Conservation (phyloP, 345 rosid genomes). For the Populus simonii region DNA sequence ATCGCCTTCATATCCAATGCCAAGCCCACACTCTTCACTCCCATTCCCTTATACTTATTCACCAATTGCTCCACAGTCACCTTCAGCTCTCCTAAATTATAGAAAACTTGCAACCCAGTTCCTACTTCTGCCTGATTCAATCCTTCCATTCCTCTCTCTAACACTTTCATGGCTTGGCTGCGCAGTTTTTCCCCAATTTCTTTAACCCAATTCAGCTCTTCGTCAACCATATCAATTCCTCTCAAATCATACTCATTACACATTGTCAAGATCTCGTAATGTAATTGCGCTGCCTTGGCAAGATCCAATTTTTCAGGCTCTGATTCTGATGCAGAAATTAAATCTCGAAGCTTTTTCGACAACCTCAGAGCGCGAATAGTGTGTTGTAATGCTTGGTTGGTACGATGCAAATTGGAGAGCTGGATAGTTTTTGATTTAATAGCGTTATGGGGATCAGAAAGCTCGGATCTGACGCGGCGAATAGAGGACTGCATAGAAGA, state of each 20-base stretch:
- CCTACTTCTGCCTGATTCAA: slow-evolving; percentile 97
- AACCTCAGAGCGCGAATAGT: slow-evolving; percentile 73
- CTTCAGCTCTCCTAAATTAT: slow-evolving; percentile 84
- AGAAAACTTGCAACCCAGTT: slow-evolving; percentile 92
- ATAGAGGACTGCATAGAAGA: slow-evolving; percentile 86
- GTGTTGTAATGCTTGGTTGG: slow-evolving; percentile 73
- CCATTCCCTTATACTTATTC: slow-evolving; percentile 70
- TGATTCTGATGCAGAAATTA: slow-evolving; percentile 44
- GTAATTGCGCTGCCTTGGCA: slow-evolving; percentile 88
- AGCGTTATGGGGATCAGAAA: slow-evolving; percentile 75
- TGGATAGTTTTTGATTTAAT: slow-evolving; percentile 66
- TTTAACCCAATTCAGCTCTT: slow-evolving; percentile 59
- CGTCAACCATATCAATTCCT: slow-evolving; percentile 72
- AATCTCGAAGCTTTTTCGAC: slow-evolving; percentile 79
- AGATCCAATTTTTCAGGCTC: slow-evolving; percentile 82
- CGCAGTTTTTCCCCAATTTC: slow-evolving; percentile 70
- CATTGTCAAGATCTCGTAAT: slow-evolving; percentile 72
- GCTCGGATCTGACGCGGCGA: slow-evolving; percentile 77
- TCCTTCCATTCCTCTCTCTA: slow-evolving; percentile 96
- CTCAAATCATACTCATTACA: slow-evolving; percentile 70
- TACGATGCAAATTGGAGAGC: slow-evolving; percentile 65
- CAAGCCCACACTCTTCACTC: slow-evolving; percentile 65
- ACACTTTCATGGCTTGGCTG: slow-evolving; percentile 71
- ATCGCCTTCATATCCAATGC: slow-evolving; percentile 96
- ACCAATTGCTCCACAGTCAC: slow-evolving; percentile 75